Conservation (phyloP, 1,139 yeast species). For the Debaryomyces fabryi region DNA sequence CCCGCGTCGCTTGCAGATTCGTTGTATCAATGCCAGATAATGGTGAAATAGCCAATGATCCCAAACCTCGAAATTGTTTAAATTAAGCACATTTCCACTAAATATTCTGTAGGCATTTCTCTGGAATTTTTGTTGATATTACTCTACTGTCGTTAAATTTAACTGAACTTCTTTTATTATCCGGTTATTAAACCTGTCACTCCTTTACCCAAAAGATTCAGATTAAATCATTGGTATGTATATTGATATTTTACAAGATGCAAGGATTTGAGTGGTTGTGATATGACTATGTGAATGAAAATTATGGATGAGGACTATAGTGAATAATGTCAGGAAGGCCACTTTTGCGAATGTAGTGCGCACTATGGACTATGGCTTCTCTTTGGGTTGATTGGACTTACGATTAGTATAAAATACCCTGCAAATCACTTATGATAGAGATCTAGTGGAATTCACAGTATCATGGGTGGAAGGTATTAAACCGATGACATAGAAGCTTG, state of each 20-base stretch:
- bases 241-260: not conserved
- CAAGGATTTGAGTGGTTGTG: not conserved
- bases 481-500: not conserved
- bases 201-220: constrained; percentile 12
- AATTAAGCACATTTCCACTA: constrained; percentile 1
- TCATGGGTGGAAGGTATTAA: not conserved
- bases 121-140: not conserved
- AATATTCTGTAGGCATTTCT: not conserved
- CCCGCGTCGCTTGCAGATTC: constrained; percentile 8
- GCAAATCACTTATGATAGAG: not conserved
- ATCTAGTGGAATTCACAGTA: not conserved
- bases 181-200: constrained; percentile 18
- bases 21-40: not conserved
- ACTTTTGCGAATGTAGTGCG: not conserved
- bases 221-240: constrained; percentile 7
- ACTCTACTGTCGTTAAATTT: constrained; percentile 9
- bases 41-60: not conserved
- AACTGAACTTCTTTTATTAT: constrained; percentile 7
- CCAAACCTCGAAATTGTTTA: not conserved
- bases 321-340: not conserved
- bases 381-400: not conserved
- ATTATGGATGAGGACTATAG: not conserved
- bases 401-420: not conserved
- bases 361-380: not conserved
- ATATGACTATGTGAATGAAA: not conserved